A percentile compares a stretch with the other conserved stretches of the same genome.
These are phyloP conservation scores for Didymella segeticola DNA, from an alignment of 2,329 filamentous ascomycete species.

Conservation along the genomic window DNA sequence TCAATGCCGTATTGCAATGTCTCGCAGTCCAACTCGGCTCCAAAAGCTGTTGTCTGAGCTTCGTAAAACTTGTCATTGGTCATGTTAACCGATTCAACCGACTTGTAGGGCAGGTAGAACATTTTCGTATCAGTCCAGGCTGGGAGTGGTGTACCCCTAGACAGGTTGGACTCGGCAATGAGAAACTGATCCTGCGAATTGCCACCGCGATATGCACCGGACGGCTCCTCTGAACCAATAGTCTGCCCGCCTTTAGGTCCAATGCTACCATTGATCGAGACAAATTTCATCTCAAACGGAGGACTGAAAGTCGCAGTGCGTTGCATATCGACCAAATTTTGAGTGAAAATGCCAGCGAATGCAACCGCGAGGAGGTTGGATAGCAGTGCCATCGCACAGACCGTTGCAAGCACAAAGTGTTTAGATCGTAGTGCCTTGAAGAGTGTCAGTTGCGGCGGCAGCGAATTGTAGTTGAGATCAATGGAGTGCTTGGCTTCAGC, in stretches of 20 bases:
- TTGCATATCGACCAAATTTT: conserved; percentile 30
- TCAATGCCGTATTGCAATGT: conserved; percentile 23
- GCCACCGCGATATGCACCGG: conserved; percentile 39
- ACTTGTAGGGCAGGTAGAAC: conserved; percentile 58
- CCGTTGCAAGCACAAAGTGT: conserved; percentile 56
- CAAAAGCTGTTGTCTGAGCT: conserved; percentile 44
- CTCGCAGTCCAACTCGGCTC: conserved; percentile 45
- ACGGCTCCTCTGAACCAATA: neutral
- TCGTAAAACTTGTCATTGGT: conserved; percentile 12
- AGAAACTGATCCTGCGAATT: conserved; percentile 51
- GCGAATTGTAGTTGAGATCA: conserved; percentile 60
- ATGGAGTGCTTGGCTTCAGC: conserved; percentile 39
- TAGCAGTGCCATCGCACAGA: conserved; percentile 59
- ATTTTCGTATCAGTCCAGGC: conserved; percentile 57
- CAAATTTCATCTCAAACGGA: conserved; percentile 29
- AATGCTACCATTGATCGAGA: conserved; percentile 34
- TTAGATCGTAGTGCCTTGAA: conserved; percentile 54
- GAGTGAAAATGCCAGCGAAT: conserved; percentile 59
- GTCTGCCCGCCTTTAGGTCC: conserved; percentile 7
- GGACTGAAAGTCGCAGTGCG: conserved; percentile 8
- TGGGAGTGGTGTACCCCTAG: conserved; percentile 53
- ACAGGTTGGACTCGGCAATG: conserved; percentile 55
- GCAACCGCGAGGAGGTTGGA: conserved; percentile 63
- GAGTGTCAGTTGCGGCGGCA: conserved; percentile 62
- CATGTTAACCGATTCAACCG: neutral